Conservation (phyloP, 495 filamentous ascomycete species). For the Daldinia decipiens region DNA sequence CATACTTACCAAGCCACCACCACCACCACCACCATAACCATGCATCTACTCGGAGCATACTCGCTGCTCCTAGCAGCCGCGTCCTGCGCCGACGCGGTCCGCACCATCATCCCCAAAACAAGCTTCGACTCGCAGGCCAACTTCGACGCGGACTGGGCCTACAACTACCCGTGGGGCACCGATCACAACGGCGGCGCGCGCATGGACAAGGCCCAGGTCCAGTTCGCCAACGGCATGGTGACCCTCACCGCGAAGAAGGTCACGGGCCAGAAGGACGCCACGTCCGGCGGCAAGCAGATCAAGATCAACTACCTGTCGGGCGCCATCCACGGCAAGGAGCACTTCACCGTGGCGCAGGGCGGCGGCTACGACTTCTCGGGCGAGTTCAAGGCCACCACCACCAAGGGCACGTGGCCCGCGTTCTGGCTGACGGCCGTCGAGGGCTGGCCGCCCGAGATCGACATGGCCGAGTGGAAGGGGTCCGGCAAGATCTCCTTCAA, state of each 20-base stretch:
- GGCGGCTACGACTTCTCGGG: slow-evolving; percentile 64
- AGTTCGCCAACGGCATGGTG: slow-evolving; percentile 50
- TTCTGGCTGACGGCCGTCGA: slow-evolving; percentile 71
- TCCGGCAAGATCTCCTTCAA: slow-evolving; percentile 70
- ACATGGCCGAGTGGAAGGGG: slow-evolving; percentile 72
- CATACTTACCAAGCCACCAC: too few relatives aligned
- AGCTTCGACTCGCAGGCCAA: slow-evolving; percentile 62
- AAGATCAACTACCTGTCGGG: slow-evolving; percentile 65
- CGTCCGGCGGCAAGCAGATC: slow-evolving; percentile 59
- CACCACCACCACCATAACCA: slow-evolving; percentile 7
- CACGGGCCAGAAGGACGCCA: slow-evolving; percentile 54
- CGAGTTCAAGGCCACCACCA: slow-evolving; percentile 63
- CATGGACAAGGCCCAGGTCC: slow-evolving; percentile 59
- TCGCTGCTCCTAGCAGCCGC: slow-evolving; percentile 27
- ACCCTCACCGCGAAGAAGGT: slow-evolving; percentile 60
- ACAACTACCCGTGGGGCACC: slow-evolving; percentile 60
- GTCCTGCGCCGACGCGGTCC: slow-evolving; percentile 45
- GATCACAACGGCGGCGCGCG: slow-evolving; percentile 65
- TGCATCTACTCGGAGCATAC: slow-evolving; percentile 29
- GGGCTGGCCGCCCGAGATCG: slow-evolving; percentile 72
- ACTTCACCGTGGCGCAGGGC: slow-evolving; percentile 57
- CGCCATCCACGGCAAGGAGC: slow-evolving; percentile 59
- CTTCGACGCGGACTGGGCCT: slow-evolving; percentile 63
- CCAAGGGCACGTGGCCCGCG: slow-evolving; percentile 66
- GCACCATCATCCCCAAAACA: slow-evolving; percentile 62